Evolutionary conservation across 208 protist species (phyloP).

Genomic region (Trichomonas tenax): DNA sequence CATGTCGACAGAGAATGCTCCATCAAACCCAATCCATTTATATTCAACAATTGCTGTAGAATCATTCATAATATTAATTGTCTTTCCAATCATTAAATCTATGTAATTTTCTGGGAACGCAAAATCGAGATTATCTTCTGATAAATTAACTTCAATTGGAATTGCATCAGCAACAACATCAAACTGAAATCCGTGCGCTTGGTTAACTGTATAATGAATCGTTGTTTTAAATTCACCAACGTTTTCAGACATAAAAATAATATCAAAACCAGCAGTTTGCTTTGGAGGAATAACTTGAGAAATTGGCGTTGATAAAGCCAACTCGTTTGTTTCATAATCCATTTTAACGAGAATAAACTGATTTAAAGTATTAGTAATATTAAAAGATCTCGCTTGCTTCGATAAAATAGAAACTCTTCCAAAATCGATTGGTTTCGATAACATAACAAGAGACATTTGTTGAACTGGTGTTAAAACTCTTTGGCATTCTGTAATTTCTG

Average conservation of each 20-base stretch:
- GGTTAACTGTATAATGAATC: slow-evolving; percentile 1
- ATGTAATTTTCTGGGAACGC: not conserved
- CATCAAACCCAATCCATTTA: not conserved
- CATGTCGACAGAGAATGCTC: not conserved
- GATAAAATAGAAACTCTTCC: not conserved
- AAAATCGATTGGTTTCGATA: not conserved
- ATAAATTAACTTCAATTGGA: not conserved
- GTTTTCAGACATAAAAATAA: not conserved
- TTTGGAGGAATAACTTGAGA: not conserved
- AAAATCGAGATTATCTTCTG: not conserved
- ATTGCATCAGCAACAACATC: not conserved
- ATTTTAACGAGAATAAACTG: not conserved
- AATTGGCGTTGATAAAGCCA: not conserved
- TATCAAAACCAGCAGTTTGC: not conserved
- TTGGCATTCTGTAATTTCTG: not conserved
- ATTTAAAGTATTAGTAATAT: not conserved
- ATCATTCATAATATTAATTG: not conserved
- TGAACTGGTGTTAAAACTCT: not conserved
- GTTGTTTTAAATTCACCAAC: not conserved
- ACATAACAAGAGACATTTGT: not conserved
- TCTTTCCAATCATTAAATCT: not conserved
- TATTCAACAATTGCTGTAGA: not conserved
- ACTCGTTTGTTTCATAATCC: not conserved
- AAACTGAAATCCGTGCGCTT: not conserved
- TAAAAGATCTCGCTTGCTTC: not conserved